Base-by-base conservation (phyloP, 495 filamentous ascomycete genomes). In the Apodospora peruviana region DNA sequence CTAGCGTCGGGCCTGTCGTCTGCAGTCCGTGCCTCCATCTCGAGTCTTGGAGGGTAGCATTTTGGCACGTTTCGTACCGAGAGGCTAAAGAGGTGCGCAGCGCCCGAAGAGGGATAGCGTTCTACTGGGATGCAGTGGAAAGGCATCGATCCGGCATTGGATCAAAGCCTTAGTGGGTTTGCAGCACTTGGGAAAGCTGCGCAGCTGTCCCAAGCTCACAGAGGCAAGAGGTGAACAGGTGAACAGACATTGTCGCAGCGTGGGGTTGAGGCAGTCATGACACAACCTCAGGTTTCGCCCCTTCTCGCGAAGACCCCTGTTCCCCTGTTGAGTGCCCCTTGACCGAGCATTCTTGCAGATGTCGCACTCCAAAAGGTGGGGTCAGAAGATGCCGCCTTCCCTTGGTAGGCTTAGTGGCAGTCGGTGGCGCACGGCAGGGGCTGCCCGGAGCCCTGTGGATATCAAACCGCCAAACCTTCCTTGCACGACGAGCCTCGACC, bases 251-350 rank as follows among this genome's bases (percentile, higher is more conserved):
- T 58, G 53, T 57, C 43, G 48, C 49, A 45, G 40, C 49, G 50
- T 57, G 51, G 50, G 51, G 49, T 53, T 63, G 60, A 63, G 34
- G 57, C 60, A 60, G 39, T 46, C 48, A 45, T 56, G 54, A 45
- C 52, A 63, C 60, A 63, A 24, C 46, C 39, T 45, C 49, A 45
- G 29, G 60, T 63, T 63, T 63, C 60, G 57, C 44, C 41, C 44
- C 11, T 43, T 39, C 9, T 43, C 43, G 29, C 22, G 16, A 32
- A 24, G 43, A 34, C 36, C 49, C 50, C 43, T 42, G 36, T 21
- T n/a, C 24, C 5, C n/a, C n/a, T n/a, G n/a, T n/a, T n/a, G n/a
- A n/a, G n/a, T n/a, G 39, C 27, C 27, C 43, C 25, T 35, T 35
- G 9, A 11, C n/a, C 46, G 37, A 5, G 24, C 24, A 34, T 48